Evolutionary conservation across 805 yeast genomes (phyloP).

Genomic region (Saccharomycopsis olivae): DNA sequence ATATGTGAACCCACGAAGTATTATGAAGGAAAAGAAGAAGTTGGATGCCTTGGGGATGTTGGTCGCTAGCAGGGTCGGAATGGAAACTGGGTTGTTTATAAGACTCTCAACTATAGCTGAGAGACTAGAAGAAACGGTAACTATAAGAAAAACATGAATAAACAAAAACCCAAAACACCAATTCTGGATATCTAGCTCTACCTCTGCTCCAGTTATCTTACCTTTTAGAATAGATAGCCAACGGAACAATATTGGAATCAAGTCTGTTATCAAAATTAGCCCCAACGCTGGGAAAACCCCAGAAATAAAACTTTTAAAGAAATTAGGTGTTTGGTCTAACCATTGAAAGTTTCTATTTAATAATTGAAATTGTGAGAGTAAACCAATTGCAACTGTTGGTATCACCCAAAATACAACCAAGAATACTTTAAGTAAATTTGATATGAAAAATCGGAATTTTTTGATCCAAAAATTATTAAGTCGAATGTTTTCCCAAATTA

Average conservation of each 20-base stretch:
- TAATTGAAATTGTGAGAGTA: slow-evolving; percentile 64
- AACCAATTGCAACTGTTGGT: slow-evolving; percentile 74
- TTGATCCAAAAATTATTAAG: slow-evolving; percentile 28
- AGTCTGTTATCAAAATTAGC: slow-evolving; percentile 50
- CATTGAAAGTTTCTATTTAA: slow-evolving; percentile 45
- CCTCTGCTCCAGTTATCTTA: slow-evolving; percentile 45
- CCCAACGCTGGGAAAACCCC: slow-evolving; percentile 60
- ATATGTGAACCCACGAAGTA: slow-evolving; percentile 65
- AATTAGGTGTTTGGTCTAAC: slow-evolving; percentile 44
- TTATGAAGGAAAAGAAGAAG: slow-evolving; percentile 69
- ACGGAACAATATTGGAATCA: slow-evolving; percentile 50
- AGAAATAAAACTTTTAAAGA: slow-evolving; percentile 42
- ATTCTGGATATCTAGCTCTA: slow-evolving; percentile 61
- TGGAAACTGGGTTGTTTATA: slow-evolving; percentile 58
- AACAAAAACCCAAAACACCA: slow-evolving; percentile 75
- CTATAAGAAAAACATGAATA: slow-evolving; percentile 75
- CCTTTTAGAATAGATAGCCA: slow-evolving; percentile 46
- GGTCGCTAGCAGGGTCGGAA: slow-evolving; percentile 61
- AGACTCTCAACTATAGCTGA: slow-evolving; percentile 51
- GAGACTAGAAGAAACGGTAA: slow-evolving; percentile 74
- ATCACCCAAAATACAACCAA: slow-evolving; percentile 58
- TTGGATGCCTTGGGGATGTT: slow-evolving; percentile 81
- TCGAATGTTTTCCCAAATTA: slow-evolving; percentile 59
- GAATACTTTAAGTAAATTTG: slow-evolving; percentile 35
- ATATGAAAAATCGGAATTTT: slow-evolving; percentile 31